Conservation (phyloP, 768 basidiomycete genomes). For the Phylloporus arenicola region DNA sequence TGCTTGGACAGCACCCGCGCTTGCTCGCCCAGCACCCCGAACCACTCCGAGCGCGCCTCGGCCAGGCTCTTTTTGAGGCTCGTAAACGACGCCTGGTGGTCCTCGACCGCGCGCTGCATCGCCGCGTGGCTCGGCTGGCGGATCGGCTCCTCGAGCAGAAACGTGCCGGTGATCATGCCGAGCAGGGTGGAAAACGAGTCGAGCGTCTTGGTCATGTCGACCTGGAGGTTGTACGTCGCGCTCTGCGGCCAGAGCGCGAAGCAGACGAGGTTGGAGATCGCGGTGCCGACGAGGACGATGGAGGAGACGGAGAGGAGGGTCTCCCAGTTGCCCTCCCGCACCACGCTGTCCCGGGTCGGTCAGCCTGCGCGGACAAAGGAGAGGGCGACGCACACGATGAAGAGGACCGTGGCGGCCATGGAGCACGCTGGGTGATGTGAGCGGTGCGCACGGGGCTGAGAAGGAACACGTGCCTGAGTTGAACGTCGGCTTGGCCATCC, state of each 20-base stretch:
- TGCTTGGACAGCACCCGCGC: slow-evolving; percentile 33
- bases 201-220: slow-evolving; percentile 78
- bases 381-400: slow-evolving; percentile 57
- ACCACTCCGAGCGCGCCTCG: slow-evolving; percentile 87
- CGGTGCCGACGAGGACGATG: slow-evolving; percentile 71
- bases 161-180: slow-evolving; percentile 73
- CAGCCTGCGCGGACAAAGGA: not conserved
- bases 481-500: slow-evolving; percentile 85
- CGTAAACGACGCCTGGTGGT: slow-evolving; percentile 87
- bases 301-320: slow-evolving; percentile 70
- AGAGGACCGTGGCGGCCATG: slow-evolving; percentile 79
- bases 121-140: slow-evolving; percentile 53
- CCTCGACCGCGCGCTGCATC: slow-evolving; percentile 74
- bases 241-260: slow-evolving; percentile 79
- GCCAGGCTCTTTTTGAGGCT: slow-evolving; percentile 78
- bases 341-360: slow-evolving; percentile 43
- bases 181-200: slow-evolving; percentile 87
- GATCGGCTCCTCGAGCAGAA: slow-evolving; percentile 71
- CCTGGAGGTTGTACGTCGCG: slow-evolving; percentile 77
- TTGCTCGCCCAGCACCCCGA: slow-evolving; percentile 27
- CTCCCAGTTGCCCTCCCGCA: slow-evolving; percentile 82
- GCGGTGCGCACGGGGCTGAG: not conserved
- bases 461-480: slow-evolving; percentile 72
- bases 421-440: slow-evolving; percentile 54
- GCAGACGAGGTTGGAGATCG: slow-evolving; percentile 81